Evolutionary conservation across 2,329 filamentous ascomycete species (phyloP).

Genomic region (Diaporthe batatas): DNA sequence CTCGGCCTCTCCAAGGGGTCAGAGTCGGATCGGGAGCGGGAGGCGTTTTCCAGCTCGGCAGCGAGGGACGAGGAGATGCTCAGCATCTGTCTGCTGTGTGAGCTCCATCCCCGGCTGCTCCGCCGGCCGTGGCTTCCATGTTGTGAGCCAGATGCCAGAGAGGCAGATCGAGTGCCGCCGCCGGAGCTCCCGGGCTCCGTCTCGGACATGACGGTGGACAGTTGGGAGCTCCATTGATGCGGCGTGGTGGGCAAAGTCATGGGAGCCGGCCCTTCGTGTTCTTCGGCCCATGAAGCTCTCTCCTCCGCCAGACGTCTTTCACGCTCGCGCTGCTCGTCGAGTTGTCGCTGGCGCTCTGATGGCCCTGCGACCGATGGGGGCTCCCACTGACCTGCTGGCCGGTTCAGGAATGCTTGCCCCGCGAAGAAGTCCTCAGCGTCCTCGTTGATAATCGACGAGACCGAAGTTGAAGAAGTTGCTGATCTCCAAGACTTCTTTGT

Average conservation of each 20-base stretch:
- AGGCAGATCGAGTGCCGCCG: slow-evolving; percentile 62
- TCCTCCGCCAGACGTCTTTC: slow-evolving; percentile 36
- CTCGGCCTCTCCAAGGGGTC: slow-evolving; percentile 65
- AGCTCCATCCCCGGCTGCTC: slow-evolving; percentile 61
- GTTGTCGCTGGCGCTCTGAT: slow-evolving; percentile 42
- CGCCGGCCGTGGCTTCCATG: slow-evolving; percentile 54
- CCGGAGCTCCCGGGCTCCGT: slow-evolving; percentile 67
- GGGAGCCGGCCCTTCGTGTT: slow-evolving; percentile 45
- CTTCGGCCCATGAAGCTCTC: slow-evolving; percentile 40
- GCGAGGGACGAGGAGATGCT: slow-evolving; percentile 70
- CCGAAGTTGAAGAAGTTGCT: slow-evolving; percentile 68
- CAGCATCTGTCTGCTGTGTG: slow-evolving; percentile 66
- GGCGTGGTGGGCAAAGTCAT: slow-evolving; percentile 62
- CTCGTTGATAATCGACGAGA: slow-evolving; percentile 67
- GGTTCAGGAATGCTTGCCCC: slow-evolving; percentile 56
- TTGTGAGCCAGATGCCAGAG: slow-evolving; percentile 52
- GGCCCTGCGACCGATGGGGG: slow-evolving; percentile 39
- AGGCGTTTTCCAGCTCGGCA: slow-evolving; percentile 57
- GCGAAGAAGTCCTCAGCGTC: slow-evolving; percentile 59
- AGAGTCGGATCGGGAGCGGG: slow-evolving; percentile 56
- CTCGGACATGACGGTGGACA: slow-evolving; percentile 74
- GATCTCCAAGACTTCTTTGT: slow-evolving; percentile 61
- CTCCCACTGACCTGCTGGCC: slow-evolving; percentile 46
- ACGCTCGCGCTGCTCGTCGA: slow-evolving; percentile 41
- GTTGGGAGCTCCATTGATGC: slow-evolving; percentile 74